phyloP scores from a whole-genome alignment of 208 protist genomes.

The Lotmaria passim region DNA sequence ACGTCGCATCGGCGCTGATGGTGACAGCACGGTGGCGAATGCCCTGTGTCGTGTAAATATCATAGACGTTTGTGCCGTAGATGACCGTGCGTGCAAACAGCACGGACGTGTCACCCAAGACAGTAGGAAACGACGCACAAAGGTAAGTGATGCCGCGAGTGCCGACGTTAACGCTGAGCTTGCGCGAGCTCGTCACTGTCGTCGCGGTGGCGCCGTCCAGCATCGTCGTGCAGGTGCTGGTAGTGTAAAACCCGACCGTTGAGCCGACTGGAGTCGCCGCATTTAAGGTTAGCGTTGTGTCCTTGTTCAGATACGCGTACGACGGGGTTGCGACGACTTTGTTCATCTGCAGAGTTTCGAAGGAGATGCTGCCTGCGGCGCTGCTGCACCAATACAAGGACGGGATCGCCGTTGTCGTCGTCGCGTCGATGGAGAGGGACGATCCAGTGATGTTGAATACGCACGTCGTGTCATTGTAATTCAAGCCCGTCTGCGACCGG shows the following conservation, averaged over 20 bases:
- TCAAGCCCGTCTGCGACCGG: slow-evolving; percentile 11
- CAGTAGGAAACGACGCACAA: slow-evolving; percentile 45
- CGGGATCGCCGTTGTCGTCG: slow-evolving; percentile 36
- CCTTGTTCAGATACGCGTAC: slow-evolving; percentile 30
- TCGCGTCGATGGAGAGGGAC: slow-evolving; percentile 31
- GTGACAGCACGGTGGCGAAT: slow-evolving; percentile 50
- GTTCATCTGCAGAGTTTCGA: slow-evolving; percentile 39
- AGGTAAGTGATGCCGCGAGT: slow-evolving; percentile 36
- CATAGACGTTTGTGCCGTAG: slow-evolving; percentile 32
- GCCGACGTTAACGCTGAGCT: slow-evolving; percentile 22
- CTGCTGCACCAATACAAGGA: slow-evolving; percentile 61
- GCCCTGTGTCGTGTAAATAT: slow-evolving; percentile 32
- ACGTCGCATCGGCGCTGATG: slow-evolving; percentile 27
- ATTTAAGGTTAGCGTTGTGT: slow-evolving; percentile 39
- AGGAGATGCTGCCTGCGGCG: slow-evolving; percentile 19
- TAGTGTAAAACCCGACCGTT: slow-evolving; percentile 50
- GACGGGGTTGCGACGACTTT: slow-evolving; percentile 35
- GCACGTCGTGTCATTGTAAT: slow-evolving; percentile 46
- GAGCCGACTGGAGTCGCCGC: slow-evolving; percentile 48
- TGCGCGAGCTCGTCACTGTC: slow-evolving; percentile 16
- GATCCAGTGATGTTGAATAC: slow-evolving; percentile 47
- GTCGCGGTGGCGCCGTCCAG: slow-evolving; percentile 7
- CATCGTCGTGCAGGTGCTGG: slow-evolving; percentile 23
- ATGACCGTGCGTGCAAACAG: slow-evolving; percentile 34
- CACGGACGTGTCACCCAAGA: slow-evolving; percentile 20